Conservation (phyloP, 176 grass and related monocot species). For the Echinochloa phyllopogon region DNA sequence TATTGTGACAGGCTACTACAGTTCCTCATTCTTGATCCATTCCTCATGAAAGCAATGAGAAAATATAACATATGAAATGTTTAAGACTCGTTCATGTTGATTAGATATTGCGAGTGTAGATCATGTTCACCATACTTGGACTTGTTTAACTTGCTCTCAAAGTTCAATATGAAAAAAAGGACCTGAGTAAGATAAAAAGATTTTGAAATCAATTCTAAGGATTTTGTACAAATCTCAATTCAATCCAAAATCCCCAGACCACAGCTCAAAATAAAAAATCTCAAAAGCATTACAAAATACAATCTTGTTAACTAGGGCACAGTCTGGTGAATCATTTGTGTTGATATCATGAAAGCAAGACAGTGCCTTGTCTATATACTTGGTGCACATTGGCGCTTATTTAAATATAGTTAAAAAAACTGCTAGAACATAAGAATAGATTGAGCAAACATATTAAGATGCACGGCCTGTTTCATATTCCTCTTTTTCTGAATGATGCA, state of each 20-base stretch:
- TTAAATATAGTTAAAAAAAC: not conserved
- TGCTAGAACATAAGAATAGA: not conserved
- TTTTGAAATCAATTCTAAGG: not conserved
- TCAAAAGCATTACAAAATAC: not conserved
- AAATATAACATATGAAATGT: constrained; percentile 9
- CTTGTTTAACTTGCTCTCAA: not conserved
- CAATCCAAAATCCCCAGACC: not conserved
- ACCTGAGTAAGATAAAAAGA: not conserved
- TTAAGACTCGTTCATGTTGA: not conserved
- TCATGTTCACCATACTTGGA: not conserved
- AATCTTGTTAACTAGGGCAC: not conserved
- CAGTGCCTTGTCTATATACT: not conserved
- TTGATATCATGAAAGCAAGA: constrained; percentile 1
- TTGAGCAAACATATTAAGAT: not conserved
- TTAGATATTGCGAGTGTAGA: not conserved
- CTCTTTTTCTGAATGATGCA: not conserved
- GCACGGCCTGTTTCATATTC: not conserved
- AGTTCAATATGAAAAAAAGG: not conserved
- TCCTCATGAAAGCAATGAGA: not conserved
- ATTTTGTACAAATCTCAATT: not conserved
- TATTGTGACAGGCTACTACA: not conserved
- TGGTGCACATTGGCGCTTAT: not conserved
- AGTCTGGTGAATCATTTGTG: not conserved
- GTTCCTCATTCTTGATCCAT: not conserved
- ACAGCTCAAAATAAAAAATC: not conserved